A percentile compares a stretch with the other conserved stretches of the same genome.
phyloP scores from a whole-genome alignment of 495 filamentous ascomycete genomes.

The Talaromyces stipitatus region DNA sequence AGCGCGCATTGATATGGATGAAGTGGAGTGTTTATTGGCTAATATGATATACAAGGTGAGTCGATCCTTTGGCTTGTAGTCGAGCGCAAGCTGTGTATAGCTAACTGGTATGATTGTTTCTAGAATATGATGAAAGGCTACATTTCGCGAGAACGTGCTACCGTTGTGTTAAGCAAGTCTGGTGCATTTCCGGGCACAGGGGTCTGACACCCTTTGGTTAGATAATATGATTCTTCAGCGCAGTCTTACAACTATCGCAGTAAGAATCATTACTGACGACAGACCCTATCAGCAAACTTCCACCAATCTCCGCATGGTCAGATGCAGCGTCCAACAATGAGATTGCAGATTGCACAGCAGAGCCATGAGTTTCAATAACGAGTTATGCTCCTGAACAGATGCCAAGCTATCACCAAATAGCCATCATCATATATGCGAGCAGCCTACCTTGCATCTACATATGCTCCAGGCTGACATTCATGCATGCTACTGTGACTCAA shows the following conservation, averaged over 20 bases:
- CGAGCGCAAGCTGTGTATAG: too few species aligned
- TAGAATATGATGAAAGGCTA: constrained; percentile 96
- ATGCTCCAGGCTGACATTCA: too few species aligned
- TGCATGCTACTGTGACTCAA: too few species aligned
- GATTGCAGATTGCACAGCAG: too few species aligned
- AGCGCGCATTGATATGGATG: constrained; percentile 71
- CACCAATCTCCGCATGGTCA: background rate
- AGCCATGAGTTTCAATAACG: too few species aligned
- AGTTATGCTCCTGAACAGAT: too few species aligned
- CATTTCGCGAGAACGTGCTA: constrained; percentile 81
- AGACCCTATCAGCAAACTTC: background rate
- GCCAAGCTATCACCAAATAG: too few species aligned
- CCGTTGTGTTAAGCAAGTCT: constrained; percentile 82
- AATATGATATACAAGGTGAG: constrained; percentile 95
- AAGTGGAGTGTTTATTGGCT: constrained; percentile 90
- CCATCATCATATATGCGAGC: too few species aligned
- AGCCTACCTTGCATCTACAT: too few species aligned
- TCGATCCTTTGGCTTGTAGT: background rate
- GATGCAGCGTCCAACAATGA: too few species aligned
- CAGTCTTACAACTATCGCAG: background rate
- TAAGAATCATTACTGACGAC: background rate
- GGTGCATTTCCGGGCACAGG: constrained; percentile 95
- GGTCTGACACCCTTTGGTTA: constrained; percentile 46
- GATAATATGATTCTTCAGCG: background rate
- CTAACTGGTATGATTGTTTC: constrained; percentile 1